phyloP scores from a whole-genome alignment of 129 eudicot species.

The Rutidosis leptorrhynchoides region DNA sequence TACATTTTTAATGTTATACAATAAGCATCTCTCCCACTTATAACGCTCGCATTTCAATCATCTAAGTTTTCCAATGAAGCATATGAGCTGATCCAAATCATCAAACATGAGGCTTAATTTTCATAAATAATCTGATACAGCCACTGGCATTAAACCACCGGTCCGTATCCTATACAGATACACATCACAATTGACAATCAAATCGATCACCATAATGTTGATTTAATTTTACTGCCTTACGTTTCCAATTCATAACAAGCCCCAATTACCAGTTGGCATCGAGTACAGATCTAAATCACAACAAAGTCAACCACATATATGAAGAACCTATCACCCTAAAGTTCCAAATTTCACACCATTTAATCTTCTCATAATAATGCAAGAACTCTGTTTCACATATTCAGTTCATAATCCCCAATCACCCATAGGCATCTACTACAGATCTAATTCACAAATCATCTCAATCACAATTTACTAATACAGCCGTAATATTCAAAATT shows the following conservation, averaged over 20 bases:
- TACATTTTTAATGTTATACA: slow-evolving; percentile 9
- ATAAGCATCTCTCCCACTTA: background rate
- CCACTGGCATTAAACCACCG: background rate
- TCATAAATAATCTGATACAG: background rate
- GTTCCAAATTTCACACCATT: slow-evolving; percentile 4
- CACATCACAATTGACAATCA: background rate
- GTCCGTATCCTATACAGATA: background rate
- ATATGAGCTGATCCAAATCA: slow-evolving; percentile 1
- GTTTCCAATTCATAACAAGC: background rate
- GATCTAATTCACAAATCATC: slow-evolving; percentile 11
- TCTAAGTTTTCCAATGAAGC: background rate
- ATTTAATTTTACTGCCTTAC: background rate
- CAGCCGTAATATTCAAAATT: background rate
- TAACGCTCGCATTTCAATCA: background rate
- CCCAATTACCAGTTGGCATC: slow-evolving; percentile 13
- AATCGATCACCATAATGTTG: too few relatives aligned
- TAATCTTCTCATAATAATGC: too few relatives aligned
- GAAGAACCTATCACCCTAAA: background rate
- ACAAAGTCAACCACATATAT: background rate
- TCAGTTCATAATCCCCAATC: background rate
- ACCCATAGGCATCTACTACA: slow-evolving; percentile 15
- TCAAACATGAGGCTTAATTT: background rate
- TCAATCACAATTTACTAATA: background rate
- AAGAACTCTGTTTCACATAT: too few relatives aligned
- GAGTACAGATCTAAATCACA: slow-evolving; percentile 9